Evolutionary conservation across 1,284 basidiomycete genomes (phyloP), one percentile per base, ranked within the genome.

Genomic region (Ustilago lituana): DNA sequence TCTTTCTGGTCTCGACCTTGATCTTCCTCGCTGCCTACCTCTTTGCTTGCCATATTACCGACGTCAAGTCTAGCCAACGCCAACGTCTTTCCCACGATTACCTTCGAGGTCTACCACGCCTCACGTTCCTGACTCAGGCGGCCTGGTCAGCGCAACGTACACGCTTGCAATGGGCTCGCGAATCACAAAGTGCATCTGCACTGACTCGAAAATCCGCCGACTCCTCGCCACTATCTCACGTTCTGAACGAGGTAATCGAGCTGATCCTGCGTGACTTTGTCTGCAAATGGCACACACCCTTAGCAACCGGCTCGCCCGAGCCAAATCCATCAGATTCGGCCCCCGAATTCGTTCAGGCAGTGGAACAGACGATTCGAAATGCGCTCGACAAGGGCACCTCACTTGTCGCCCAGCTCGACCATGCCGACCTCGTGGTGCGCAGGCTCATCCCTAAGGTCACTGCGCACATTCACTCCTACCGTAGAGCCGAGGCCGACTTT

Each of bases 381-480:
- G 87, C 88, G 7, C 78, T 92, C 35, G 85, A 87, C 54, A 84
- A 86, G 17, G 74, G 93, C 9, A 77, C 90, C 3, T 81, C 84
- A 7, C 86, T 89, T 32, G 84, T 87, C 1, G 83, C 86, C 10
- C 83, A 79, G 15, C 84, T 94, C 36, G 94, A 98, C 80, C 80
- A 92, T 50, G 85, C 93, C 0, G 87, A 87, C 5, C 85, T 97
- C 9, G 80, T 94, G 24, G 92, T 96, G 19, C 90, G 89, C 52
- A 89, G 88, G 3, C 87, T 98, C 24, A 82, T 97, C 6, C 95
- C 95, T 3, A 90, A 89, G 74, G 84, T 98, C 53, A 97, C 93
- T 0, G 85, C 87, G 0, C 95, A 98, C 80, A 86, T 98, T 26
- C 91, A 94, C 61, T 89, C 90, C 48, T 97, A 92, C 80, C 89